Percentiles rank a stretch among this genome's conserved stretches.
These are phyloP conservation scores for Canna indica DNA, from an alignment of 176 grass and related monocot species.

Conservation along the genomic window DNA sequence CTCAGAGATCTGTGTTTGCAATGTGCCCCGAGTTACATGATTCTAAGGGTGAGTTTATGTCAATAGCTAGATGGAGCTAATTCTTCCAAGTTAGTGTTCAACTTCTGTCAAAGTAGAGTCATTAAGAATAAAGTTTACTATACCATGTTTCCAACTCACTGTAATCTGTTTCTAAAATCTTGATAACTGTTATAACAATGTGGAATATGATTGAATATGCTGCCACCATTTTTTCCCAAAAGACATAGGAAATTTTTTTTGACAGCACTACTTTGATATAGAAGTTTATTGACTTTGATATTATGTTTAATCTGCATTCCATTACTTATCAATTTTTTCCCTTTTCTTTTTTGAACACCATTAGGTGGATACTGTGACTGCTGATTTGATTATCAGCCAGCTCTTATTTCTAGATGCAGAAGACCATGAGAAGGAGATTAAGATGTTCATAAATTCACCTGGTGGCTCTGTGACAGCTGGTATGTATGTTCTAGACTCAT, in stretches of 20 bases:
- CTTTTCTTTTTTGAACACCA: conserved; percentile 17
- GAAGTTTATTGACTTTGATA: neutral
- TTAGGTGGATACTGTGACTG: conserved; percentile 72
- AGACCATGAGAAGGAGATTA: conserved; percentile 80
- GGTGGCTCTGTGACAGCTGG: conserved; percentile 83
- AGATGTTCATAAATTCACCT: conserved; percentile 92
- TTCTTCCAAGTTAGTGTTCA: neutral
- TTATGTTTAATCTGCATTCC: neutral
- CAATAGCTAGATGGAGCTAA: neutral
- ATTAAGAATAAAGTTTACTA: too few relatives aligned
- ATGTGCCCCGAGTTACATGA: neutral
- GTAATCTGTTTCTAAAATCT: too few relatives aligned
- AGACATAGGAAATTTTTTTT: neutral
- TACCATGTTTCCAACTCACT: too few relatives aligned
- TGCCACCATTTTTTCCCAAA: neutral
- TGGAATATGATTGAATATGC: neutral
- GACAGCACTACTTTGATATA: neutral
- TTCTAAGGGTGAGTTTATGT: neutral
- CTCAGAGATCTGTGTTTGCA: neutral
- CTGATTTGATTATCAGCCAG: conserved; percentile 83
- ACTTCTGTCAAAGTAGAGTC: neutral
- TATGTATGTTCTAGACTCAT: conserved; percentile 25
- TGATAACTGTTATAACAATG: neutral
- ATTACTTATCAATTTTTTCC: neutral
- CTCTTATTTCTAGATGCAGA: conserved; percentile 80